Base-by-base conservation (phyloP, 306 rosid species). In the Rosa rugosa region DNA sequence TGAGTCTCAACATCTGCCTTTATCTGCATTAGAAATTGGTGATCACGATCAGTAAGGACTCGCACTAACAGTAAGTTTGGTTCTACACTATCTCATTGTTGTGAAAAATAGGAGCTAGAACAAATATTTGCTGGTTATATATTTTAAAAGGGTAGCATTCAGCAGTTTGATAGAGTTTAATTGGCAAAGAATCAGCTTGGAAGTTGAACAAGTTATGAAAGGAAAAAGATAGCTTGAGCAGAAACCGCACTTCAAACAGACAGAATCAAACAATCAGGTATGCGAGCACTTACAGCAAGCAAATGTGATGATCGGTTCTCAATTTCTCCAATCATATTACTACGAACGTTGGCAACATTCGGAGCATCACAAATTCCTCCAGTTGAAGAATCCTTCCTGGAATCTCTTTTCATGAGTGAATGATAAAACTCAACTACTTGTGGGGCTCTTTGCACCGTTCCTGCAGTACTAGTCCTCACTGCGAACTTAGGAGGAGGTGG, bases 291-390 rank as follows among this genome's bases (percentile, higher is more conserved):
- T 82, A 95, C 99, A 23, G 99, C 99, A 83, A 95, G 96, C 88
- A 95, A 87, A 85, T 95, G 97, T 13, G 99, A 95, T 0, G 99
- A 95, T 60, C 99, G 89, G 80, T 95, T 95, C 89, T 95, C 99
- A 42, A 95, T 95, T 82, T 95, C 99, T 76, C 99, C 98, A 70
- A 95, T 95, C 99, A 95, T 95, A 88, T 90, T 95, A 80, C 97
- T 95, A 75, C 98, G 97, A 88, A 83, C 97, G 79, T 91, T 90
- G 41, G 97, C 90, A 71, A 95, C 97, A 87, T 91, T 95, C 3
- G 92, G 86, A 45, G 84, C 94, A 83, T 95, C 97, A 63, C 91
- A 77, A 11, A 84, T 76, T 77, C 89, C 91, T 69, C 96, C 98
- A 82, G 78, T 91, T 72, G 94, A 84, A 59, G 97, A 88, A 27